phyloP scores from a whole-genome alignment of 805 yeast genomes.

The Myxozyma melibiosi region DNA sequence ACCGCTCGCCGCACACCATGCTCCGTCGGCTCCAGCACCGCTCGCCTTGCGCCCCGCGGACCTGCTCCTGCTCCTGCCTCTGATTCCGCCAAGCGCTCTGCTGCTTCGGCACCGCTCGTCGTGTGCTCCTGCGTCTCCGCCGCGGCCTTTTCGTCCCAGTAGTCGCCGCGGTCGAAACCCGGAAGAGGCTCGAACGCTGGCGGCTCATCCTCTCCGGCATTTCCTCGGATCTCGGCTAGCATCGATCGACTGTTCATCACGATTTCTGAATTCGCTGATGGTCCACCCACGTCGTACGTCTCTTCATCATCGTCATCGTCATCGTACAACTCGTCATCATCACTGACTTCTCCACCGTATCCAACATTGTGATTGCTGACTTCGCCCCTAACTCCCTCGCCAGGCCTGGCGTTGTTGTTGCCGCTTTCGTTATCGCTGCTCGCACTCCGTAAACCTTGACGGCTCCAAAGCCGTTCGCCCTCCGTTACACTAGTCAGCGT shows the following conservation, averaged over 20 bases:
- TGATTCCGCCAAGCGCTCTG: not conserved
- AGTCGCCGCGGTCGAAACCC: constrained; percentile 51
- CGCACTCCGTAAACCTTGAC: not conserved
- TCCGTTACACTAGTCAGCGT: constrained; percentile 9
- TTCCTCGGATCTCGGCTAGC: not conserved
- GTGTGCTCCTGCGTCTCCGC: not conserved
- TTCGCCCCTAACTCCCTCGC: not conserved
- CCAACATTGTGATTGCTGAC: not conserved
- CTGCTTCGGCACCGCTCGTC: not conserved
- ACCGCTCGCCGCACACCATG: constrained; percentile 11
- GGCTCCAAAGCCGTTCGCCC: constrained; percentile 1
- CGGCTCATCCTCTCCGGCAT: constrained; percentile 37
- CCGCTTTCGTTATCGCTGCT: not conserved
- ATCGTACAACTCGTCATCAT: constrained; percentile 5
- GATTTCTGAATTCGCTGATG: constrained; percentile 13
- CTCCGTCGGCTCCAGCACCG: constrained; percentile 20
- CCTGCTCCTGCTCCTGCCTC: not conserved
- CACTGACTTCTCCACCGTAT: not conserved
- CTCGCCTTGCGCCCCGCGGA: constrained; percentile 1
- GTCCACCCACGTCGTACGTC: constrained; percentile 17
- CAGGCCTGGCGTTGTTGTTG: not conserved
- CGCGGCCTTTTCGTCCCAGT: constrained; percentile 48
- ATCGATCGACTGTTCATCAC: constrained; percentile 12
- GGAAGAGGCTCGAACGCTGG: constrained; percentile 52
- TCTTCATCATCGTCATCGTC: constrained; percentile 33